Evolutionary conservation across 306 rosid genomes (phyloP).

Genomic region (Pterocarpus santalinus): DNA sequence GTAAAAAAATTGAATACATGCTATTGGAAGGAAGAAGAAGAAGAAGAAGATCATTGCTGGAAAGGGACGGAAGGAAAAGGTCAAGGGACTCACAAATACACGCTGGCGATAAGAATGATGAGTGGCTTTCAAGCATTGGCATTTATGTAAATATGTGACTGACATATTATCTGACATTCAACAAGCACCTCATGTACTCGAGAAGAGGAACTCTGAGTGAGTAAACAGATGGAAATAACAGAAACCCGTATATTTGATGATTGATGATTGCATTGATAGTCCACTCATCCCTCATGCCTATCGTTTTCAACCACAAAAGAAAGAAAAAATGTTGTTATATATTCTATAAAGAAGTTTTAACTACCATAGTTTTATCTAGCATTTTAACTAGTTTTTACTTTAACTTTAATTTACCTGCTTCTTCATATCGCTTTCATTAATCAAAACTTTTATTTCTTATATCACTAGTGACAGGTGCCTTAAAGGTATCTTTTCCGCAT

Average conservation of each 20-base stretch:
- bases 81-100: background rate
- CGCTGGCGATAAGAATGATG: conserved; percentile 36
- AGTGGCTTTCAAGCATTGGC: conserved; percentile 32
- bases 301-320: conserved; percentile 13
- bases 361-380: background rate
- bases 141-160: background rate
- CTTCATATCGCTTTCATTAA: background rate
- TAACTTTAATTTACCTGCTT: too few species aligned
- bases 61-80: conserved; percentile 35
- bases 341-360: background rate
- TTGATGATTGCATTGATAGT: conserved; percentile 8
- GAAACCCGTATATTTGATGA: conserved; percentile 24
- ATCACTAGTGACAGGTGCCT: too few species aligned
- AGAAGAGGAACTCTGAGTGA: conserved; percentile 6
- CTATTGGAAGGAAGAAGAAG: background rate
- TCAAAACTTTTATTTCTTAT: background rate
- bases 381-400: too few species aligned
- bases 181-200: conserved; percentile 27
- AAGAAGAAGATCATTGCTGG: conserved; percentile 16
- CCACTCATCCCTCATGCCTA: conserved; percentile 16
- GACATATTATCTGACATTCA: background rate
- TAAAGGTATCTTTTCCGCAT: too few species aligned
- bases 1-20: background rate
- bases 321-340: background rate
- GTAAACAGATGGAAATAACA: conserved; percentile 20